Evolutionary conservation across 164 flowering plant species (phyloP), one percentile per base, ranked within the genome.

Genomic region (Vitis cinerea): DNA sequence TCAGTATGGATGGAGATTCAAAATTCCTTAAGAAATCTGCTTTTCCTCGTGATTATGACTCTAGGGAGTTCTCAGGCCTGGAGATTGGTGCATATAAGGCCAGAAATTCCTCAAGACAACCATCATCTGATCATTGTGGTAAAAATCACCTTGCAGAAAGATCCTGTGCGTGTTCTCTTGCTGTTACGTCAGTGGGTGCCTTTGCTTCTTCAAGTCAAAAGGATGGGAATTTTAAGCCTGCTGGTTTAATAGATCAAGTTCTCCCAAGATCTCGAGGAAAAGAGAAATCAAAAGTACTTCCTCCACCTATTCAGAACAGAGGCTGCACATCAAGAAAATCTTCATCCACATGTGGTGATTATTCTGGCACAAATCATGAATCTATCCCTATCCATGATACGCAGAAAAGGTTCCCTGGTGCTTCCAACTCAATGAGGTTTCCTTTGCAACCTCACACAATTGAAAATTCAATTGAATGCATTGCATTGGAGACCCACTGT

Each of bases 21-120:
- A 75, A 77, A 52, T 65, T 77, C 44, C 66, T 31, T 10, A 76
- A 73, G 65, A 76, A 71, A 52, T 59, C 80, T 59, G 67, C 81
- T 31, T 71, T 78, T 72, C 61, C 81, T 16, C 56, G 67, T 51
- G 75, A 72, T 55, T 73, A 59, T 50, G 64, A 70, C 29, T 59
- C 74, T 19, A 76, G 81, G 73, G 81, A 77, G 50, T 61, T 72
- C 5, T 59, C 78, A 11, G 64, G 60, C 52, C 60, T 70, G 50
- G 80, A 62, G 19, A 30, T 44, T 50, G 80, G 80, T 14, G 70
- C 71, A 11, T 59, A 67, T 53, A 77, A 72, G 61, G 47, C 54
- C n/a, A 61, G 6, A 12, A 62, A 63, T 58, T 12, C 59, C 14
- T 65, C 71, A 59, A 75, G 66, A 51, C 68, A 67, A 12, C 69